Evolutionary conservation across 2,329 filamentous ascomycete genomes (phyloP), one percentile per base, ranked within the genome.

Genomic region (Colletotrichum limetticola): DNA sequence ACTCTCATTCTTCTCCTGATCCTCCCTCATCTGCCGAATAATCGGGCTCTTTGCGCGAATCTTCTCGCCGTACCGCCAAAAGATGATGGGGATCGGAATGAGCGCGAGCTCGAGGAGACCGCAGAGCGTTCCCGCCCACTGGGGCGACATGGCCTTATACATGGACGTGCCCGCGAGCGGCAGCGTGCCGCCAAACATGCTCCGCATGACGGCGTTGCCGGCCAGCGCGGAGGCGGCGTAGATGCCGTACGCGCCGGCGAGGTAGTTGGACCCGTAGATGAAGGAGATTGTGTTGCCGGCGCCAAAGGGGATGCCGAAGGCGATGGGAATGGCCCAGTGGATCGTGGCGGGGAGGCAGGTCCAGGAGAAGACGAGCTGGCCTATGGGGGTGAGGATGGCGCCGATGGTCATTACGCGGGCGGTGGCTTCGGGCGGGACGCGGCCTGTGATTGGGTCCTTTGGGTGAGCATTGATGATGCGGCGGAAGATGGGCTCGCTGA

Each of bases 311-410:
- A 97, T 88, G 0, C 94, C 94, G 1, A 94, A 94, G 0, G 94
- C 85, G 61, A 97, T 92, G 1, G 94, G 93, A 24, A 91, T 86
- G n/a, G 95, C 91, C 92, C 94, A 97, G 80, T 94, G 95, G 37
- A 97, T 94, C 5, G 90, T 89, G 0, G 83, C 84, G 0, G 95
- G 95, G 0, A 95, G 90, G 74, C 92, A 95, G 0, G 95, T 97
- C 95, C 95, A 98, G 0, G 94, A 91, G 79, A 98, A 98, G 81
- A 92, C 93, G 28, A 98, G 88, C 81, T 98, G 92, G 19, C 95
- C 95, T 3, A 94, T 81, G 0, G 95, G 93, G 0, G 93, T 91
- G 1, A 94, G 84, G 1, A 97, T 80, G 0, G 94, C 90, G 4
- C 93, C 94, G 30, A 97, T 90, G 76, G 92, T 94, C 78, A 98